Evolutionary conservation across 441 rosid genomes (phyloP).

Genomic region (Raphanus hybrid): DNA sequence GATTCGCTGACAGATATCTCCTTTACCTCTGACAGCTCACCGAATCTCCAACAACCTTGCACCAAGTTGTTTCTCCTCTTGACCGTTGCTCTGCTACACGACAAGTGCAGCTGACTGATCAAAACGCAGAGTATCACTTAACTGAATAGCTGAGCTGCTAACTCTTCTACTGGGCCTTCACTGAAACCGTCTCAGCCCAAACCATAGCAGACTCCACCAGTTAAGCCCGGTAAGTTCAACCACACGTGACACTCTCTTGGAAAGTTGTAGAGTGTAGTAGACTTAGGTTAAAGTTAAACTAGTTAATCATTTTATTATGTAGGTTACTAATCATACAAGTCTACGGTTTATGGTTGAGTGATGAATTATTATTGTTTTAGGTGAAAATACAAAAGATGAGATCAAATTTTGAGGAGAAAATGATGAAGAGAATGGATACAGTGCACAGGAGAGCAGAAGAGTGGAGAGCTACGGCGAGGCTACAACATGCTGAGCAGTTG

Average conservation of each 20-base stretch:
- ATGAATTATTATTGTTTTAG: conserved; percentile 49
- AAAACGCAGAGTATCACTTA: no score
- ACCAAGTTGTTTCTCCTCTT: no score
- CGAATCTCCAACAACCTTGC: no score
- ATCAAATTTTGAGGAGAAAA: conserved; percentile 78
- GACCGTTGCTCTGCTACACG: no score
- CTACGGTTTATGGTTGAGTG: conserved; percentile 33
- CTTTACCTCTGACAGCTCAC: no score
- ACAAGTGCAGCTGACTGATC: no score
- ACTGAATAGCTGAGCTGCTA: no score
- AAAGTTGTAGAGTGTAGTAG: background rate
- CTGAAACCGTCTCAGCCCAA: no score
- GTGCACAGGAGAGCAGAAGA: conserved; percentile 84
- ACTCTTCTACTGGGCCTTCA: no score
- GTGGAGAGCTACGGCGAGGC: conserved; percentile 71
- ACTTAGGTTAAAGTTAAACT: background rate
- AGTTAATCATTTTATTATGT: background rate
- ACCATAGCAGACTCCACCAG: no score
- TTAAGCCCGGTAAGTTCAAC: no score
- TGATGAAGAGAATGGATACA: conserved; percentile 84
- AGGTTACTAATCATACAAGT: background rate
- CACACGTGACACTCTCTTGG: background rate
- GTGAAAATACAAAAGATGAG: conserved; percentile 93
- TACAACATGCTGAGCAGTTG: conserved; percentile 68
- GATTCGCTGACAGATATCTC: no score